A percentile compares a stretch with the other conserved stretches of the same genome.
Conservation (phyloP, 805 yeast genomes). For the Ogataea paradorogensis region DNA sequence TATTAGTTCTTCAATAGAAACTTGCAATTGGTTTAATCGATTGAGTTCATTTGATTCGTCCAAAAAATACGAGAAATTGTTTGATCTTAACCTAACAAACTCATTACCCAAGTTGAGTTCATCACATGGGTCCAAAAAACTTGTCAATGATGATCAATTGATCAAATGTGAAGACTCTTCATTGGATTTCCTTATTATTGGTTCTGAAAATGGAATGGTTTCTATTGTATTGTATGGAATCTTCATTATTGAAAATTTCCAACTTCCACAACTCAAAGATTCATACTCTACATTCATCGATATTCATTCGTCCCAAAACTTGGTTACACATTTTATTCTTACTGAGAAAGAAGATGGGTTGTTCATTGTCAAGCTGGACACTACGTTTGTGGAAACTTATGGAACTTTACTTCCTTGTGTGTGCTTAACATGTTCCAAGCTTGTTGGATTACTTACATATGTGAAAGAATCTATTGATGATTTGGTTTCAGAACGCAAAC, state of each 20-base stretch:
- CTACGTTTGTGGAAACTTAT: slow-evolving; percentile 28
- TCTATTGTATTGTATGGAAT: slow-evolving; percentile 33
- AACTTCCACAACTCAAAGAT: slow-evolving; percentile 16
- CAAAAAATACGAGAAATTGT: slow-evolving; percentile 17
- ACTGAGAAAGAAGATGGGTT: slow-evolving; percentile 19
- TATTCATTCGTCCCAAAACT: slow-evolving; percentile 21
- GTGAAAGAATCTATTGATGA: slow-evolving; percentile 33
- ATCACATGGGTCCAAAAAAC: slow-evolving; percentile 18
- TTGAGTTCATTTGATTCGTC: slow-evolving; percentile 8
- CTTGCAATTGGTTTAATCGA: slow-evolving; percentile 24
- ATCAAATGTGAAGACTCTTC: slow-evolving; percentile 24
- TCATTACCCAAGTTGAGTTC: slow-evolving; percentile 28
- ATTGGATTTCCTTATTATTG: slow-evolving; percentile 30
- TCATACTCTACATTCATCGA: slow-evolving; percentile 17
- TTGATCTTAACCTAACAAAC: slow-evolving; percentile 24
- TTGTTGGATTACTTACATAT: slow-evolving; percentile 34
- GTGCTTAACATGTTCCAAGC: slow-evolving; percentile 34
- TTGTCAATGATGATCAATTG: slow-evolving; percentile 23
- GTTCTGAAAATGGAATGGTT: slow-evolving; percentile 23
- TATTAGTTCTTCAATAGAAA: slow-evolving; percentile 13
- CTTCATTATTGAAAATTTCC: slow-evolving; percentile 30
- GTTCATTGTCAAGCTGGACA: slow-evolving; percentile 23
- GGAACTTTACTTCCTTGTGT: slow-evolving; percentile 33
- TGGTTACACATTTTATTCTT: slow-evolving; percentile 27
- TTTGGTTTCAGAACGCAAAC: slow-evolving; percentile 32